Percentiles rank a stretch among this genome's conserved stretches.
Conservation (phyloP, 257 asterid genomes). For the Ehretia macrophylla region DNA sequence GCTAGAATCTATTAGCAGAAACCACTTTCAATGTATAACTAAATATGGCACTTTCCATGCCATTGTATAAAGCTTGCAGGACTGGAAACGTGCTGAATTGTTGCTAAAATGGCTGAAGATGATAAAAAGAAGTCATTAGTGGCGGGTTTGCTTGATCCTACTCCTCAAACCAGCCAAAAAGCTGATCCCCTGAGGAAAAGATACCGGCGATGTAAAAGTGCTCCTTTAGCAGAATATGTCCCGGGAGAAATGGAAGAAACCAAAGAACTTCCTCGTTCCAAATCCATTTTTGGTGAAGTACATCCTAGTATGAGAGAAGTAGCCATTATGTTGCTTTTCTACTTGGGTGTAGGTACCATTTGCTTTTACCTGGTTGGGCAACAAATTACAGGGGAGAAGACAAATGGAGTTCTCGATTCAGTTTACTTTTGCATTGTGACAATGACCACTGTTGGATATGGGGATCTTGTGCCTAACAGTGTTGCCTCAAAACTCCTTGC, state of each 20-base stretch:
- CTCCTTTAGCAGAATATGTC: conserved; percentile 49
- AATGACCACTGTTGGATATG: conserved; percentile 96
- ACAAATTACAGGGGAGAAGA: conserved; percentile 61
- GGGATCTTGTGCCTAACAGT: conserved; percentile 80
- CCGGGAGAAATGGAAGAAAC: conserved; percentile 38
- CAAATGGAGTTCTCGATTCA: conserved; percentile 65
- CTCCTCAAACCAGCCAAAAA: conserved; percentile 14
- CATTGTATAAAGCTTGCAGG: too few relatives aligned
- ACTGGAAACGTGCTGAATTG: too few relatives aligned
- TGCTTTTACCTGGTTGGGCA: conserved; percentile 60
- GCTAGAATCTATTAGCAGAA: too few relatives aligned
- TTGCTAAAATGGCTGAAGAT: conserved; percentile 12
- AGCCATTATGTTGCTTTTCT: conserved; percentile 39
- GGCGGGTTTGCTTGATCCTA: neutral
- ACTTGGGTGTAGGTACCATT: conserved; percentile 51
- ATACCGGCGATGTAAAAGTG: conserved; percentile 72
- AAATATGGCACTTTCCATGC: too few relatives aligned
- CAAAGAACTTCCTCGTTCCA: conserved; percentile 19
- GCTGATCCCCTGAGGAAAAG: conserved; percentile 36
- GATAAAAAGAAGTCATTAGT: conserved; percentile 16
- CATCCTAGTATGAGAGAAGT: conserved; percentile 55
- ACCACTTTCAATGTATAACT: too few relatives aligned
- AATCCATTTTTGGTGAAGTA: conserved; percentile 33
- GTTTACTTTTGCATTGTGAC: conserved; percentile 90
- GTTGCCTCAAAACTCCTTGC: conserved; percentile 66